These are phyloP conservation scores for Cenococcum geophilum DNA, from an alignment of 495 filamentous ascomycete genomes.

Conservation along the genomic window DNA sequence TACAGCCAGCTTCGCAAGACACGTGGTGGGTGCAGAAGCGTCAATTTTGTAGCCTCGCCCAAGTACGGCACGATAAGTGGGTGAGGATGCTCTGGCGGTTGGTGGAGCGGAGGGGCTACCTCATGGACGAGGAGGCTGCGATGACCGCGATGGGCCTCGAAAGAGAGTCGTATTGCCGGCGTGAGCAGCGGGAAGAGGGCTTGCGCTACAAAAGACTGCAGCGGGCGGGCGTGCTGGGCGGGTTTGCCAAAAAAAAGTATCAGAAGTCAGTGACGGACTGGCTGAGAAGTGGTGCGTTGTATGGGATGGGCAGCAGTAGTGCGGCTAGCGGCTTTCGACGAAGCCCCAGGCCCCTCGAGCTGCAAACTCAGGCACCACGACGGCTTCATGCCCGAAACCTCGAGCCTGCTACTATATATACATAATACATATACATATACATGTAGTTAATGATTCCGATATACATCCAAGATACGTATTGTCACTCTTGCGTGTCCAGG, in stretches of 20 bases:
- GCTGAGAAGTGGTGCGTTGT: background rate
- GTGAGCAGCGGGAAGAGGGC: background rate
- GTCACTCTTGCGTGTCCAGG: too few relatives aligned
- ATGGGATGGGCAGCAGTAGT: background rate
- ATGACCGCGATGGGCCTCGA: background rate
- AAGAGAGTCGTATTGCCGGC: background rate
- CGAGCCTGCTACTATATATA: too few relatives aligned
- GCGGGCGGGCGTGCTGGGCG: background rate
- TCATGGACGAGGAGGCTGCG: slow-evolving; percentile 2
- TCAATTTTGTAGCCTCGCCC: background rate
- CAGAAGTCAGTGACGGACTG: background rate
- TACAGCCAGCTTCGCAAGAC: background rate
- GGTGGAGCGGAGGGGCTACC: slow-evolving; percentile 2
- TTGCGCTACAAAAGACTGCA: slow-evolving; percentile 1
- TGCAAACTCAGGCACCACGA: background rate
- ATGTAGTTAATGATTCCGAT: too few relatives aligned
- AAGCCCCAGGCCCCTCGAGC: background rate
- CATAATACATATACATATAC: too few relatives aligned
- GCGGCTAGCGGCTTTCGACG: background rate
- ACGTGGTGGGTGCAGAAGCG: background rate
- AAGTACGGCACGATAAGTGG: slow-evolving; percentile 6
- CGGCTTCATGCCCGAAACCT: background rate
- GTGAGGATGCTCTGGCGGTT: slow-evolving; percentile 2
- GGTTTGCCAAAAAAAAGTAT: background rate
- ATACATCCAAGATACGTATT: too few relatives aligned